These are phyloP conservation scores for Pleurostoma richardsiae DNA, from an alignment of 2,329 filamentous ascomycete species.

Conservation along the genomic window DNA sequence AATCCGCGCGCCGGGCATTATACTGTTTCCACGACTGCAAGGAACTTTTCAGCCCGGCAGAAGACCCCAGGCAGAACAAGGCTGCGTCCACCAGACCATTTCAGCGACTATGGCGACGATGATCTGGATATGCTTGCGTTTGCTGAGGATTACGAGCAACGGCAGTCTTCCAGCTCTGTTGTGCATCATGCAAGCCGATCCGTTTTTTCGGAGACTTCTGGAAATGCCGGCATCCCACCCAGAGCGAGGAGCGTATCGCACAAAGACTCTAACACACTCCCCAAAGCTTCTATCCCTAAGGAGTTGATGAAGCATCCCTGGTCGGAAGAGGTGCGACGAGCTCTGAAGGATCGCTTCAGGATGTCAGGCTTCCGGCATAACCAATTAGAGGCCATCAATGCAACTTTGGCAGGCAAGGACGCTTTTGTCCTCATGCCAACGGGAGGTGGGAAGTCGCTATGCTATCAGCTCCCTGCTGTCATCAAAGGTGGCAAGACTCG, in stretches of 20 bases:
- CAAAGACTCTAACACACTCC: constrained; percentile 17
- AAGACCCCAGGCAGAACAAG: constrained; percentile 10
- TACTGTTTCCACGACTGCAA: not conserved
- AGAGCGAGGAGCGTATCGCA: constrained; percentile 25
- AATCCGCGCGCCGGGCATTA: constrained; percentile 1
- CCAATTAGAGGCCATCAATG: constrained; percentile 93
- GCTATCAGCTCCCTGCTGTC: constrained; percentile 90
- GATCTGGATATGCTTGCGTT: constrained; percentile 48
- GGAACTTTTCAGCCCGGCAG: constrained; percentile 7
- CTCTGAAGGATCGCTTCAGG: constrained; percentile 77
- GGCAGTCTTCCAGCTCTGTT: constrained; percentile 23
- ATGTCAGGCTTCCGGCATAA: constrained; percentile 85
- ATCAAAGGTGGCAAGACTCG: constrained; percentile 73
- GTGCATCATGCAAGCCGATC: constrained; percentile 21
- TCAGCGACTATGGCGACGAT: constrained; percentile 31
- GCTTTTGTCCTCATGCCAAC: constrained; percentile 97
- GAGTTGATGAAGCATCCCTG: constrained; percentile 65
- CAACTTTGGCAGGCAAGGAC: constrained; percentile 81
- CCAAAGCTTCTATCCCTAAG: constrained; percentile 33
- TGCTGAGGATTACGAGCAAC: constrained; percentile 43
- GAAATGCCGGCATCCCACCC: constrained; percentile 29
- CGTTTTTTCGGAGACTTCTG: constrained; percentile 42
- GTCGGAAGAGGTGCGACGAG: constrained; percentile 78
- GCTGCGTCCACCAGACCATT: constrained; percentile 13
- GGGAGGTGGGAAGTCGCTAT: constrained; percentile 92